Conservation (phyloP, 83 land plant species). For the Diphasiastrum complanatum region DNA sequence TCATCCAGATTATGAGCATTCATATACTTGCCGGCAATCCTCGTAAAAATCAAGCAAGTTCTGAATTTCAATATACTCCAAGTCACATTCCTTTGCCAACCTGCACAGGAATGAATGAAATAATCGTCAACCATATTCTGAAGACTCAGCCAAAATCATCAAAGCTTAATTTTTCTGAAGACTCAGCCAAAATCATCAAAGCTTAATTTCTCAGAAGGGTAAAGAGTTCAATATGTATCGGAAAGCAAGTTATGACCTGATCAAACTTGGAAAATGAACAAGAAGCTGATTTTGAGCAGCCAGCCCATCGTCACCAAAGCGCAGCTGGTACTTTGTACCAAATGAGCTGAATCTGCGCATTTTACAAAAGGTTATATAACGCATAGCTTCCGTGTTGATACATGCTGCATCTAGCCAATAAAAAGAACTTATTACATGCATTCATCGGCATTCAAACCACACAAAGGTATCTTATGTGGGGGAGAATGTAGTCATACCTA, state of each 20-base stretch:
- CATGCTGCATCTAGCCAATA: too few relatives aligned
- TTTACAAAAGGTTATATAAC: too few relatives aligned
- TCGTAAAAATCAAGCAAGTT: slow-evolving; percentile 93
- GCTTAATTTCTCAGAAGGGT: neutral
- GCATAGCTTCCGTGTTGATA: too few relatives aligned
- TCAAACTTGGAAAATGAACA: slow-evolving; percentile 96
- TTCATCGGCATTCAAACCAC: neutral
- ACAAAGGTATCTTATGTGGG: too few relatives aligned
- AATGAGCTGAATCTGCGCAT: slow-evolving; percentile 72
- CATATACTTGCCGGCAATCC: slow-evolving; percentile 64
- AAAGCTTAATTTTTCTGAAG: neutral
- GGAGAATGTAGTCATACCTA: slow-evolving; percentile 23
- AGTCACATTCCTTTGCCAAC: slow-evolving; percentile 86
- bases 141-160: neutral
- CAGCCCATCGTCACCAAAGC: slow-evolving; percentile 58
- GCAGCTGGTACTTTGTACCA: slow-evolving; percentile 89
- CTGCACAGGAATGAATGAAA: slow-evolving; percentile 34
- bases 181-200: neutral
- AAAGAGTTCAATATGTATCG: neutral
- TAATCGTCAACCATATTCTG: neutral
- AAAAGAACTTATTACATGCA: neutral
- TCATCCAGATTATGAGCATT: neutral
- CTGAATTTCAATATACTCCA: slow-evolving; percentile 89
- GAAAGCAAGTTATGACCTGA: slow-evolving; percentile 54
- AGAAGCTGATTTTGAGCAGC: slow-evolving; percentile 68